Evolutionary conservation across 345 rosid genomes (phyloP).

Genomic region (Acer campestre): DNA sequence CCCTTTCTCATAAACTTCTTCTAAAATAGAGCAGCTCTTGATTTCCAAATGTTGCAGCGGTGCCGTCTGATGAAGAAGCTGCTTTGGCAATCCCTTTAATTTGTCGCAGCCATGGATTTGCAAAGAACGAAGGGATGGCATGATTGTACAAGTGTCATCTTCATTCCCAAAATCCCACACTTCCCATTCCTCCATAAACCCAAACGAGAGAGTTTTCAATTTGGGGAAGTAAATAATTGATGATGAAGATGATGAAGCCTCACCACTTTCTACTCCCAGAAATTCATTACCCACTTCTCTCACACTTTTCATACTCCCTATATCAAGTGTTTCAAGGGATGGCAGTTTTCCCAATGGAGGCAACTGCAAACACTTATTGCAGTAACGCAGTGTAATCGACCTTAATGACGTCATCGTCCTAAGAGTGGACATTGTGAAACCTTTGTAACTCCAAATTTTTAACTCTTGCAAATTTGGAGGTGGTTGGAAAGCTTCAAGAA

Average conservation of each 20-base stretch:
- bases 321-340: not conserved
- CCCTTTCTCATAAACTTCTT: not conserved
- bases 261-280: not conserved
- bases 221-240: not conserved
- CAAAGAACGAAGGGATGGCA: not conserved
- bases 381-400: too few relatives aligned
- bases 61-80: not conserved
- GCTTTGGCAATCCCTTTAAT: not conserved
- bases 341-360: not conserved
- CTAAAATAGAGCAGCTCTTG: not conserved
- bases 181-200: not conserved
- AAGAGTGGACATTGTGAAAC: not conserved
- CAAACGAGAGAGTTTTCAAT: not conserved
- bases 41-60: not conserved
- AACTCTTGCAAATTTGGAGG: not conserved
- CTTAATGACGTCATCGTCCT: not conserved
- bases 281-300: not conserved
- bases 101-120: not conserved
- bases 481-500: not conserved
- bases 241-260: not conserved
- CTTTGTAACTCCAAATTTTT: not conserved
- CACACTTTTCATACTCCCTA: not conserved
- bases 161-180: not conserved
- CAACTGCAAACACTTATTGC: not conserved
- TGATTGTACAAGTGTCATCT: not conserved